These are phyloP conservation scores for Hyphodiscus hymeniophilus DNA, from an alignment of 495 filamentous ascomycete species.

Conservation along the genomic window DNA sequence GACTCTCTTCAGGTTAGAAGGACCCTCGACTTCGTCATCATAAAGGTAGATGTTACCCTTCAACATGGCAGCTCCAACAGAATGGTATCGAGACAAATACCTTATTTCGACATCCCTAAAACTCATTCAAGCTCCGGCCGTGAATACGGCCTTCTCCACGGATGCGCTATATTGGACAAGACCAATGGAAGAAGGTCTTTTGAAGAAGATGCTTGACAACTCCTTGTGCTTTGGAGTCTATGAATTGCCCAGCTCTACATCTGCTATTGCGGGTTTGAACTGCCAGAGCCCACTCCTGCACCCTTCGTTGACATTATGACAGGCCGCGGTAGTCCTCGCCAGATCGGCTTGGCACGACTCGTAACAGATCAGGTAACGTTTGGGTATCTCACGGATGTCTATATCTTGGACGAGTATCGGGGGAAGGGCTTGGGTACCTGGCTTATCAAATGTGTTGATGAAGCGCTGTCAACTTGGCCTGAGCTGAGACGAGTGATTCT, in stretches of 20 bases:
- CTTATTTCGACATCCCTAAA: constrained; percentile 42
- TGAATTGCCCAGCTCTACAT: constrained; percentile 25
- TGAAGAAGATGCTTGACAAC: constrained; percentile 39
- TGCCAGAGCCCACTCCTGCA: neutral
- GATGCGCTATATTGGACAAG: constrained; percentile 50
- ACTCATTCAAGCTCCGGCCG: constrained; percentile 37
- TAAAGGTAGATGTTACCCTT: too few species aligned
- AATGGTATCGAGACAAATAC: constrained; percentile 18
- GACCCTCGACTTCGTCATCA: too few species aligned
- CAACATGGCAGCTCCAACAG: constrained; percentile 14
- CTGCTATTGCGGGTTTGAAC: constrained; percentile 23
- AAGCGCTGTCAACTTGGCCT: constrained; percentile 46
- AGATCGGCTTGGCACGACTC: constrained; percentile 52
- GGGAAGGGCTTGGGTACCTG: constrained; percentile 54
- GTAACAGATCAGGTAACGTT: constrained; percentile 58
- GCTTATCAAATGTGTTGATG: constrained; percentile 50
- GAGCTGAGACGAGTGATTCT: constrained; percentile 48
- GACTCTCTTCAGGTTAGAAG: too few species aligned
- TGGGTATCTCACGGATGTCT: constrained; percentile 66
- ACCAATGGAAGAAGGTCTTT: constrained; percentile 24
- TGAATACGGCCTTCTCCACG: constrained; percentile 42
- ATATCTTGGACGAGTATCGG: constrained; percentile 45
- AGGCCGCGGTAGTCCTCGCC: constrained; percentile 8
- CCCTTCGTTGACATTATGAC: constrained; percentile 12
- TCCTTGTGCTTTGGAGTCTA: constrained; percentile 51